A percentile compares a stretch with the other conserved stretches of the same genome.
phyloP scores from a whole-genome alignment of 202 grass and related monocot genomes.

The Cymbopogon flexuosus region DNA sequence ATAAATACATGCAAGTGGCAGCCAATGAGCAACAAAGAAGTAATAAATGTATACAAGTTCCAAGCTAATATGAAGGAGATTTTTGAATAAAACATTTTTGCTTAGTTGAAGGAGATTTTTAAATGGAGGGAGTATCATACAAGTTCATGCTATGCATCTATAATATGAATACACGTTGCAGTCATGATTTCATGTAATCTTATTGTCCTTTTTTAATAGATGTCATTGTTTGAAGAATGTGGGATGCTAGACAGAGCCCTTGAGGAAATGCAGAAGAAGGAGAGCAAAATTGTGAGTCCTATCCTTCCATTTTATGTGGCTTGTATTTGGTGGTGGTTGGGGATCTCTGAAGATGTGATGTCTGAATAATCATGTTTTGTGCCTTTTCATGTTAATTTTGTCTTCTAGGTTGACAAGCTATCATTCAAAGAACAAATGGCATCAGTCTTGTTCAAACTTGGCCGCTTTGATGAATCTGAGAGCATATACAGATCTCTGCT shows the following conservation, averaged over 20 bases:
- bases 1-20: no score
- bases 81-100: no score
- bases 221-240: constrained; percentile 93
- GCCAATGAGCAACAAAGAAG: no score
- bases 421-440: constrained; percentile 97
- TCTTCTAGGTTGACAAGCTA: constrained; percentile 81
- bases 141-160: not conserved
- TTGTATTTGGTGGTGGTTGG: not conserved
- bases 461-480: constrained; percentile 67
- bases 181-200: constrained; percentile 21
- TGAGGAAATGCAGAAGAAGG: constrained; percentile 89
- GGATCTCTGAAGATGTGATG: not conserved
- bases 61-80: no score
- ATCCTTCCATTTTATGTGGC: constrained; percentile 18
- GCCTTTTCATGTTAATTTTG: constrained; percentile 30
- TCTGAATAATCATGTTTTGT: not conserved
- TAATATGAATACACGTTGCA: not conserved
- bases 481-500: constrained; percentile 81
- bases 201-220: constrained; percentile 41
- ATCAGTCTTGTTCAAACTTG: constrained; percentile 71
- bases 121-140: no score
- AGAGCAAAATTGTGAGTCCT: constrained; percentile 75
- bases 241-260: constrained; percentile 82
- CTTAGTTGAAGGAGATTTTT: no score
- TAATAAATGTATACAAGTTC: no score